Percentiles rank a stretch among this genome's conserved stretches.
phyloP scores from a whole-genome alignment of 164 flowering plant genomes.

The Sextonia rubra region DNA sequence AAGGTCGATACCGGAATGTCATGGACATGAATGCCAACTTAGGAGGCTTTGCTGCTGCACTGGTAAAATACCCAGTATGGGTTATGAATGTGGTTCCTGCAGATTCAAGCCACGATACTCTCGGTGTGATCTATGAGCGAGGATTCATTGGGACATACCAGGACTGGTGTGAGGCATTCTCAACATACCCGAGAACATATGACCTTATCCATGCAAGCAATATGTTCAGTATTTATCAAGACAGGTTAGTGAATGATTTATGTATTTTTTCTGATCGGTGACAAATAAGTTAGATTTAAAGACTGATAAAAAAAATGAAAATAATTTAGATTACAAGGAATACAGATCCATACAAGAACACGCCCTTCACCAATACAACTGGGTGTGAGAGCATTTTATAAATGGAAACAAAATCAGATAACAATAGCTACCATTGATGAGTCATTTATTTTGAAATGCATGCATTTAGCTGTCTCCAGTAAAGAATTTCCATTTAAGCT shows the following conservation, averaged over 20 bases:
- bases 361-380: too few species aligned
- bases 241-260: conserved; percentile 45
- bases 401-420: too few species aligned
- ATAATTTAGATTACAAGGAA: background rate
- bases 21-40: conserved; percentile 96
- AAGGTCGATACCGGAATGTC: conserved; percentile 68
- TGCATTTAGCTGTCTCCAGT: too few species aligned
- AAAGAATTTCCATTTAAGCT: too few species aligned
- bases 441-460: too few species aligned
- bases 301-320: too few species aligned
- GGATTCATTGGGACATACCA: conserved; percentile 91
- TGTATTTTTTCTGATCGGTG: too few species aligned
- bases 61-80: conserved; percentile 73
- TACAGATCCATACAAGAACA: background rate
- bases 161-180: conserved; percentile 98
- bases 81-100: conserved; percentile 95
- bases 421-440: too few species aligned
- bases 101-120: conserved; percentile 56
- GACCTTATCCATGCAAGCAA: conserved; percentile 86
- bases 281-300: too few species aligned
- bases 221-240: conserved; percentile 72
- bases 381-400: too few species aligned
- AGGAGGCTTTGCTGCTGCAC: conserved; percentile 91
- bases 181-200: conserved; percentile 92
- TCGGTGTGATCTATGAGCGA: conserved; percentile 78